Evolutionary conservation across 345 rosid species (phyloP).

Genomic region (Microcos paniculata): DNA sequence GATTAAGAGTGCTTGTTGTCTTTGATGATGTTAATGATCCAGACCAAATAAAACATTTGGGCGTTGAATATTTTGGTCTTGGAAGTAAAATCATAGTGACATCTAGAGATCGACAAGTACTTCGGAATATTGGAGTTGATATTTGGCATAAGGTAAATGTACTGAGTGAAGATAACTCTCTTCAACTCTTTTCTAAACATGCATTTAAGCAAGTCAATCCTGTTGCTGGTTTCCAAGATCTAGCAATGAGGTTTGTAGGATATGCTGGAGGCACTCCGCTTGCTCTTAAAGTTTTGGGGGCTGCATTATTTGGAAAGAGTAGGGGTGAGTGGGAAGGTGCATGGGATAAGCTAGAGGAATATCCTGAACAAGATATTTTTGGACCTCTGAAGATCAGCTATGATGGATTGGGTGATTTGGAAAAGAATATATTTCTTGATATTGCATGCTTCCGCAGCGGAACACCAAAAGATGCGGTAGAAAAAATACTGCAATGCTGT

Average conservation of each 20-base stretch:
- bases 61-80: neutral
- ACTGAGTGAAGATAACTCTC: neutral
- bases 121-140: neutral
- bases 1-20: neutral
- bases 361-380: neutral
- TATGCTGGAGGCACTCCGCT: neutral
- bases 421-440: conserved; percentile 34
- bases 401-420: neutral
- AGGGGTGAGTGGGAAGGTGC: neutral
- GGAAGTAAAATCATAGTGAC: neutral
- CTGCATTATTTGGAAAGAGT: neutral
- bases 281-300: neutral
- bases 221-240: neutral
- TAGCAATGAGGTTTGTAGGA: neutral
- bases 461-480: conserved; percentile 8
- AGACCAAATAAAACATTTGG: neutral
- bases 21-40: neutral
- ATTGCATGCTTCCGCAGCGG: conserved; percentile 45
- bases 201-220: neutral
- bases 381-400: neutral
- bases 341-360: neutral
- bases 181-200: conserved; percentile 12
- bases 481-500: conserved; percentile 16
- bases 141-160: rapidly evolving
- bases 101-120: neutral